phyloP scores from a whole-genome alignment of 805 yeast species.

The Komagataella ulmi region DNA sequence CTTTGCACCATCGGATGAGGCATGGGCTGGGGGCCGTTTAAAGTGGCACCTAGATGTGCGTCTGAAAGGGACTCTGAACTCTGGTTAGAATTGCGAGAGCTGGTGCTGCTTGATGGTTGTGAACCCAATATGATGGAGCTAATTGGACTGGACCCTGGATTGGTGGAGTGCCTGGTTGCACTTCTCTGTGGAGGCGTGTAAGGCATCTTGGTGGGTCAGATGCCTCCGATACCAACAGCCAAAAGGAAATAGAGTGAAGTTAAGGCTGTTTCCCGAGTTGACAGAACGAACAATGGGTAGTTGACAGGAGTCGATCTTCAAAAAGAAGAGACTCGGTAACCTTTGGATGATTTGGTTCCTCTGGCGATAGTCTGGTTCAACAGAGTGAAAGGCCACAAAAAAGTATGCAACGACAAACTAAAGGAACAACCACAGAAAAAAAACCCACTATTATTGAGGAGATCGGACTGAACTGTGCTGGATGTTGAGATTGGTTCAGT shows the following conservation, averaged over 20 bases:
- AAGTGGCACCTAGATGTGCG: background rate
- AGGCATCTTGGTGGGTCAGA: background rate
- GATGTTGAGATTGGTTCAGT: background rate
- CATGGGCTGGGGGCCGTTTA: background rate
- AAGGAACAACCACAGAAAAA: background rate
- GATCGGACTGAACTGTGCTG: background rate
- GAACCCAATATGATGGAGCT: background rate
- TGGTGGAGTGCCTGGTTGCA: background rate
- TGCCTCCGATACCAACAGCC: background rate
- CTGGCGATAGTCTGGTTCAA: background rate
- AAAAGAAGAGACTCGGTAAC: background rate
- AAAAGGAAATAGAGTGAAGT: background rate
- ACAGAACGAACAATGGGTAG: background rate
- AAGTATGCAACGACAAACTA: no score
- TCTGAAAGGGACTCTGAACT: background rate
- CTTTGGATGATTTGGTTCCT: background rate
- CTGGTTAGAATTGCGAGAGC: background rate
- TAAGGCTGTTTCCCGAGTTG: background rate
- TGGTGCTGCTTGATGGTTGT: background rate
- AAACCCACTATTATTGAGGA: background rate
- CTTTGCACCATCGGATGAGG: background rate
- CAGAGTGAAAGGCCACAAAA: background rate
- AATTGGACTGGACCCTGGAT: background rate
- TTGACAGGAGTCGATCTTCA: background rate
- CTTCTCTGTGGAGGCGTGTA: background rate